phyloP scores from a whole-genome alignment of 2,329 filamentous ascomycete genomes.

The Thielaviopsis punctulata region DNA sequence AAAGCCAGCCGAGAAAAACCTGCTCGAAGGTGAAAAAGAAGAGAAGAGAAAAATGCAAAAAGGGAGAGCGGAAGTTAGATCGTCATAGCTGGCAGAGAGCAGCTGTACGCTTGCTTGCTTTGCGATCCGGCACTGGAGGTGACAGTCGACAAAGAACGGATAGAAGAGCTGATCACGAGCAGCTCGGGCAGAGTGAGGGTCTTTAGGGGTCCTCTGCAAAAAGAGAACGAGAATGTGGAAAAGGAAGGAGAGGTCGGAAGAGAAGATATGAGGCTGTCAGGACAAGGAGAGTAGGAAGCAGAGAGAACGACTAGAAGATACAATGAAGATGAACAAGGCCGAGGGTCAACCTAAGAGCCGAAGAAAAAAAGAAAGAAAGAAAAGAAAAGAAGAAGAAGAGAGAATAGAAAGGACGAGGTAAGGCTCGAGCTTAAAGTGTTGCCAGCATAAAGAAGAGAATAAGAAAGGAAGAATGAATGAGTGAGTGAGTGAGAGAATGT shows the following conservation, averaged over 20 bases:
- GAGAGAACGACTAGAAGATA: background rate
- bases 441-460: background rate
- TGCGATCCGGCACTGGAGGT: background rate
- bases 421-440: background rate
- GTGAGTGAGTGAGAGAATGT: too few species aligned
- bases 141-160: background rate
- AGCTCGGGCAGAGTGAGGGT: background rate
- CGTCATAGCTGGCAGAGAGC: background rate
- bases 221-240: background rate
- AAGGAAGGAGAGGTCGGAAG: background rate
- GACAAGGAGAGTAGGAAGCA: background rate
- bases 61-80: constrained; percentile 6
- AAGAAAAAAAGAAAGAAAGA: background rate
- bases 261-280: background rate
- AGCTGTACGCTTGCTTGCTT: background rate
- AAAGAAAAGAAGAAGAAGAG: background rate
- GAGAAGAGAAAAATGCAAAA: constrained; percentile 1
- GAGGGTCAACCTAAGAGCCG: background rate
- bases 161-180: background rate
- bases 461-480: background rate
- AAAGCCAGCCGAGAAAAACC: constrained; percentile 8
- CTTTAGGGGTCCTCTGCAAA: background rate
- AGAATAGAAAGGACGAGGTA: constrained; percentile 6
- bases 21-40: constrained; percentile 6
- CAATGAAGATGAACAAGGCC: background rate